Percentiles rank a stretch among this genome's conserved stretches.
phyloP scores from a whole-genome alignment of 2,329 filamentous ascomycete species.

The Fusarium virguliforme region DNA sequence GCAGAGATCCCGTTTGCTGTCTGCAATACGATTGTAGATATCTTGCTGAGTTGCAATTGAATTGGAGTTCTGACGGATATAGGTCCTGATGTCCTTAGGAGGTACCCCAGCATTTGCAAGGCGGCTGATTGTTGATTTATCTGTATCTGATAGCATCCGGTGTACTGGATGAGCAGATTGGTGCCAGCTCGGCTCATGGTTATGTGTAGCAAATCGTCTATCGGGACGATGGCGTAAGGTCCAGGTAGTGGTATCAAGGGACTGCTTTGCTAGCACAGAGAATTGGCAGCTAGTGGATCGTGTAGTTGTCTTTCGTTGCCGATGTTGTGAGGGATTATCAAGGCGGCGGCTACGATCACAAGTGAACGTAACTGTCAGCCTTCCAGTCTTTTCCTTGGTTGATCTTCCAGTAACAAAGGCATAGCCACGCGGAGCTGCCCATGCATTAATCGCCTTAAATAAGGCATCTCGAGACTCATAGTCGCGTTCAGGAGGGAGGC shows the following conservation, averaged over 20 bases:
- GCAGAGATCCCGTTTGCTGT: background rate
- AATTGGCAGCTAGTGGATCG: too few species aligned
- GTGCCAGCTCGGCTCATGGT: slow-evolving; percentile 15
- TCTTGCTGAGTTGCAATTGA: slow-evolving; percentile 6
- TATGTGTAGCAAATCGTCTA: slow-evolving; percentile 1
- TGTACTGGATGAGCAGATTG: background rate
- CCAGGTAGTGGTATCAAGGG: slow-evolving; percentile 3
- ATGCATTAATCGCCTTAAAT: too few species aligned
- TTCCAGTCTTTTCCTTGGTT: too few species aligned
- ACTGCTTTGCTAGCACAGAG: slow-evolving; percentile 11
- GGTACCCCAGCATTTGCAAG: slow-evolving; percentile 1
- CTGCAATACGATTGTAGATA: slow-evolving; percentile 14
- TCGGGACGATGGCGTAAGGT: slow-evolving; percentile 5
- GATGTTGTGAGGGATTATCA: too few species aligned
- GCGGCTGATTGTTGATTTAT: slow-evolving; percentile 7
- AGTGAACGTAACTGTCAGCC: too few species aligned
- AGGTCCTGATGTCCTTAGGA: slow-evolving; percentile 14
- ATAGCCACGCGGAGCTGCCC: too few species aligned
- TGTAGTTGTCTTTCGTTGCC: too few species aligned
- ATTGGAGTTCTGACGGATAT: background rate
- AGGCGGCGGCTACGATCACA: too few species aligned
- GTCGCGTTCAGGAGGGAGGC: too few species aligned
- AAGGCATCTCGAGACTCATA: too few species aligned
- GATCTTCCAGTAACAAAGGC: too few species aligned
- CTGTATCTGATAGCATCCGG: background rate